phyloP scores from a whole-genome alignment of 768 basidiomycete genomes.

The Podaxis mareebaensis region DNA sequence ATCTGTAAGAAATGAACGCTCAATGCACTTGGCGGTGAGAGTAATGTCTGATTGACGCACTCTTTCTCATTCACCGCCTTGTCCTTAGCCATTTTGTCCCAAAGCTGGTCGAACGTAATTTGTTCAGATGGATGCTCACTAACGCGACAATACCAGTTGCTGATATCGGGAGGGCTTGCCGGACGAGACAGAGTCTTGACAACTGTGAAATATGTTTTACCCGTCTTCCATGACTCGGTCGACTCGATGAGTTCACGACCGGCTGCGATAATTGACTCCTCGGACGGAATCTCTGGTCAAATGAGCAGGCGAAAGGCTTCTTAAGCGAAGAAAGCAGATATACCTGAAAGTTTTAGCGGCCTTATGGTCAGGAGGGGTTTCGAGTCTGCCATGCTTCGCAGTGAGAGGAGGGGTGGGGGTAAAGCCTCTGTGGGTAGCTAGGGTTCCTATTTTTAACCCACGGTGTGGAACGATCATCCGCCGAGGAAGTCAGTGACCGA shows the following conservation, averaged over 20 bases:
- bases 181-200: slow-evolving; percentile 58
- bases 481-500: not conserved
- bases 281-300: slow-evolving; percentile 57
- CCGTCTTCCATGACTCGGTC: slow-evolving; percentile 62
- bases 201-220: slow-evolving; percentile 58
- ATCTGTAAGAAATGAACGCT: slow-evolving; percentile 40
- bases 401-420: not conserved
- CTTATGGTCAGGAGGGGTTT: slow-evolving; percentile 27
- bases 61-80: slow-evolving; percentile 71
- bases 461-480: not conserved
- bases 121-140: slow-evolving; percentile 68
- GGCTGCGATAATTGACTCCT: slow-evolving; percentile 55
- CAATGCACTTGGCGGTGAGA: not conserved
- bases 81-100: slow-evolving; percentile 65
- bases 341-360: slow-evolving; percentile 30
- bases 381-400: slow-evolving; percentile 17
- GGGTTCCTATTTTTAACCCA: slow-evolving; percentile 9
- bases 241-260: slow-evolving; percentile 58
- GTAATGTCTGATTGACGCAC: slow-evolving; percentile 36
- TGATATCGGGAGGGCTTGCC: slow-evolving; percentile 55
- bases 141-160: slow-evolving; percentile 67
- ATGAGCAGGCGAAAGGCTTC: not conserved
- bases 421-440: too few relatives aligned
- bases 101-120: slow-evolving; percentile 71
- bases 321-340: not conserved